A percentile compares a stretch with the other conserved stretches of the same genome.
Evolutionary conservation across 208 protist species (phyloP).

Genomic region (Naegleria gruberi): DNA sequence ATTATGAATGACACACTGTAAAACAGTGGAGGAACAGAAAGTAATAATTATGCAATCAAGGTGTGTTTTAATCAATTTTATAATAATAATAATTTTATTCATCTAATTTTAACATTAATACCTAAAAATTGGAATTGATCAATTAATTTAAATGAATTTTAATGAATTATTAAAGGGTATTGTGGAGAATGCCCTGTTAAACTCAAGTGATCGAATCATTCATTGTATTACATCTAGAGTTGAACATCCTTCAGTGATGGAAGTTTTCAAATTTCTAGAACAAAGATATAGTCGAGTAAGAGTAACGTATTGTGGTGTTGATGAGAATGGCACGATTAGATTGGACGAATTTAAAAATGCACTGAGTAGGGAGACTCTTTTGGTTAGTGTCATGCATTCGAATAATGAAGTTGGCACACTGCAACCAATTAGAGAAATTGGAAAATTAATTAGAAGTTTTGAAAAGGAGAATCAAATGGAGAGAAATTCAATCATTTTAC

Average conservation of each 20-base stretch:
- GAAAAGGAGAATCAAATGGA: conserved; percentile 39
- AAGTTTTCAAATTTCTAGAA: conserved; percentile 92
- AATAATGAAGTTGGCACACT: conserved; percentile 89
- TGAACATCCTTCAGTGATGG: conserved; percentile 99
- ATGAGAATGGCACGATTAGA: conserved; percentile 89
- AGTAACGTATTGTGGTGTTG: conserved; percentile 92
- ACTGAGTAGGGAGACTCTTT: conserved; percentile 42
- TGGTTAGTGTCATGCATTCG: conserved; percentile 86
- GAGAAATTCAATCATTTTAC: conserved; percentile 52
- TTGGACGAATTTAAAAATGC: conserved; percentile 49
- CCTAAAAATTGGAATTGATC: no score
- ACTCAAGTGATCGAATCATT: neutral
- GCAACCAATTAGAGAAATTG: conserved; percentile 73
- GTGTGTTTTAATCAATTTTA: no score
- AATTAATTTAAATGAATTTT: no score
- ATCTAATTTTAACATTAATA: no score
- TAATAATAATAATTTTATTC: no score
- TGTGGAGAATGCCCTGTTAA: neutral
- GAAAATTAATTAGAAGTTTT: conserved; percentile 50
- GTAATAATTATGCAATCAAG: conserved; percentile 51
- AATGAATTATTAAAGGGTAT: no score
- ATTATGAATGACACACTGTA: no score
- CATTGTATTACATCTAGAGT: conserved; percentile 80
- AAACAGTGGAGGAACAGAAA: conserved; percentile 45
- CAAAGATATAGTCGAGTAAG: conserved; percentile 61